phyloP scores from a whole-genome alignment of 164 flowering plant species.

The Stephania japonica region DNA sequence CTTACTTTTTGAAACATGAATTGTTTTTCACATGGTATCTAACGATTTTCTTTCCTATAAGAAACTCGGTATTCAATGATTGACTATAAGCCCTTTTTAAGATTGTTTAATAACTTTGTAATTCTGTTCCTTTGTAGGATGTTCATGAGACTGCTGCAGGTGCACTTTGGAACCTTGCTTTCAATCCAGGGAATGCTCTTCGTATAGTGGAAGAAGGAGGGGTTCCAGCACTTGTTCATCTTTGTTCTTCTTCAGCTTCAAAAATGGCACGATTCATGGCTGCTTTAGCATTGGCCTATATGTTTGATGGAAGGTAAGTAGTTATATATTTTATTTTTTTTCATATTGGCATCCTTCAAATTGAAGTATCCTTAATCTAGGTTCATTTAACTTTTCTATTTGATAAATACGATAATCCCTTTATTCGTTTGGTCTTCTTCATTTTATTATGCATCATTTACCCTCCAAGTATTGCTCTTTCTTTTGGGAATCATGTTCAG shows the following conservation, averaged over 20 bases:
- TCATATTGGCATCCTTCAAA: not conserved
- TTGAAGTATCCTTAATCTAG: not conserved
- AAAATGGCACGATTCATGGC: constrained; percentile 99
- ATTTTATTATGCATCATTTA: not conserved
- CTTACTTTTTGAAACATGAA: too few relatives aligned
- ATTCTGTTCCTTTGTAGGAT: constrained; percentile 42
- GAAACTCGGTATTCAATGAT: not conserved
- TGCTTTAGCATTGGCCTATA: constrained; percentile 89
- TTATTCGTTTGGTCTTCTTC: not conserved
- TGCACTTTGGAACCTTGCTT: constrained; percentile 99
- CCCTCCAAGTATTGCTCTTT: not conserved
- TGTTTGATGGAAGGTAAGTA: constrained; percentile 94
- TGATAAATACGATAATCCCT: not conserved
- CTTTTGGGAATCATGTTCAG: not conserved
- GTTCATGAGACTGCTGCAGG: constrained; percentile 99
- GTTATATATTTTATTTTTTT: not conserved
- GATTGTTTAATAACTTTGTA: not conserved
- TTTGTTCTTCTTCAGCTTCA: constrained; percentile 80
- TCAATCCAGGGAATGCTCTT: constrained; percentile 90
- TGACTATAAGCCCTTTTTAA: not conserved
- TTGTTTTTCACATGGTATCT: too few relatives aligned
- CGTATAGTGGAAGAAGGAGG: constrained; percentile 98
- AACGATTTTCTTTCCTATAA: too few relatives aligned
- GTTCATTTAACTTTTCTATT: not conserved
- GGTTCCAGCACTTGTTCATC: constrained; percentile 78